Evolutionary conservation across 2,329 filamentous ascomycete genomes (phyloP).

Genomic region (Fusarium sp.): DNA sequence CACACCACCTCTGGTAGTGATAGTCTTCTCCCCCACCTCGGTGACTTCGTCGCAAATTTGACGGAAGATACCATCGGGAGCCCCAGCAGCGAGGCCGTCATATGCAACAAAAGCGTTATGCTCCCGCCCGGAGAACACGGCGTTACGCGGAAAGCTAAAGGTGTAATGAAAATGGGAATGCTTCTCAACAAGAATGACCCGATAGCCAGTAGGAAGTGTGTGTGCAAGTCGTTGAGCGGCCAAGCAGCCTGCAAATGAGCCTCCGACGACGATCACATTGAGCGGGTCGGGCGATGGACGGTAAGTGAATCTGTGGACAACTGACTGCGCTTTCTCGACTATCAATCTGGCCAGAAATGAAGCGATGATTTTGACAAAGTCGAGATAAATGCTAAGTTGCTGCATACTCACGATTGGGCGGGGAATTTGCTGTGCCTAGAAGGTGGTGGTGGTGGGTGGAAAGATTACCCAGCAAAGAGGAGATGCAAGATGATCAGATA

Average conservation of each 20-base stretch:
- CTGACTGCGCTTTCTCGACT: neutral
- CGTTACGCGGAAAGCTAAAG: constrained; percentile 29
- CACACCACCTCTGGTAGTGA: neutral
- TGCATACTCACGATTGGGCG: constrained; percentile 8
- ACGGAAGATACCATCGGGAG: constrained; percentile 20
- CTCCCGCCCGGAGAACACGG: constrained; percentile 22
- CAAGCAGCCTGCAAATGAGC: constrained; percentile 30
- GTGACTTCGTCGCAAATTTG: constrained; percentile 16
- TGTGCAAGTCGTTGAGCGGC: constrained; percentile 22
- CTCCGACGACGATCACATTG: constrained; percentile 31
- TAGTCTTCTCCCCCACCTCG: neutral
- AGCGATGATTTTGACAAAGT: constrained; percentile 9
- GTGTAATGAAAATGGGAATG: constrained; percentile 38
- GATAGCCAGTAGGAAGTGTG: constrained; percentile 25
- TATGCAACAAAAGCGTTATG: constrained; percentile 15
- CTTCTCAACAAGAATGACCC: constrained; percentile 33
- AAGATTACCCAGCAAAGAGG: neutral
- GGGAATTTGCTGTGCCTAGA: too few species aligned
- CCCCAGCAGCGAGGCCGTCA: constrained; percentile 11
- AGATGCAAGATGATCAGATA: neutral
- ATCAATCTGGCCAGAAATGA: neutral
- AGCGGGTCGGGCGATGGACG: constrained; percentile 3
- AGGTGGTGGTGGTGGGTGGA: too few species aligned
- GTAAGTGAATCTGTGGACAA: constrained; percentile 28
- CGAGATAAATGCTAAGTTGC: constrained; percentile 10